Percentiles rank a stretch among this genome's conserved stretches.
phyloP scores from a whole-genome alignment of 805 yeast genomes.

The Wickerhamiella sorbophila region DNA sequence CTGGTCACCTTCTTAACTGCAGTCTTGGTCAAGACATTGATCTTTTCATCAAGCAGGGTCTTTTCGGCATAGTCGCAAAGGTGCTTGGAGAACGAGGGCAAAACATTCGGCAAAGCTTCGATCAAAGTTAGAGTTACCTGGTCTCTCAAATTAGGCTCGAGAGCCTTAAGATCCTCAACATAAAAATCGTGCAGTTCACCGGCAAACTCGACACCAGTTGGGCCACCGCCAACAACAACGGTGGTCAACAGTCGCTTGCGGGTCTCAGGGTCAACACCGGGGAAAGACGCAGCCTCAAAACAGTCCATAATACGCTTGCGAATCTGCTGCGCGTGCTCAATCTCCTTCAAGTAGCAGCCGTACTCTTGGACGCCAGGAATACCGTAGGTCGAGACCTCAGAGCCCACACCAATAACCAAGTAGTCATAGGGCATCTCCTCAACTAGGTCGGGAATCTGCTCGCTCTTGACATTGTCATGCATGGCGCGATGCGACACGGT shows the following conservation, averaged over 20 bases:
- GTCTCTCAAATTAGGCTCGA: constrained; percentile 74
- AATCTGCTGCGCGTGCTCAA: constrained; percentile 73
- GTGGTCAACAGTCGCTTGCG: constrained; percentile 73
- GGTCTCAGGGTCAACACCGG: constrained; percentile 49
- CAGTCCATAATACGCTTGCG: constrained; percentile 72
- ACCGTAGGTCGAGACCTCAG: constrained; percentile 87
- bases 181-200: constrained; percentile 92
- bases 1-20: constrained; percentile 78
- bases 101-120: constrained; percentile 83
- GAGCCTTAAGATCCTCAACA: constrained; percentile 74
- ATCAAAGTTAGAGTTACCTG: constrained; percentile 76
- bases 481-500: constrained; percentile 32
- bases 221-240: constrained; percentile 97
- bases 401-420: constrained; percentile 87
- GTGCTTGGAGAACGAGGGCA: constrained; percentile 35
- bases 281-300: constrained; percentile 79
- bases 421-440: constrained; percentile 58
- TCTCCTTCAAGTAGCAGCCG: constrained; percentile 81
- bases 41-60: constrained; percentile 52
- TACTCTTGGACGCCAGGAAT: constrained; percentile 82
- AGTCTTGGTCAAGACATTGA: constrained; percentile 66
- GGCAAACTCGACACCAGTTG: constrained; percentile 96
- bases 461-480: constrained; percentile 17
- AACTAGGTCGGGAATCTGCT: constrained; percentile 29
- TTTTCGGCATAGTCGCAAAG: constrained; percentile 57